These are phyloP conservation scores for Podila verticillata DNA, from an alignment of 192 early-diverging fungal genomes.

Conservation along the genomic window DNA sequence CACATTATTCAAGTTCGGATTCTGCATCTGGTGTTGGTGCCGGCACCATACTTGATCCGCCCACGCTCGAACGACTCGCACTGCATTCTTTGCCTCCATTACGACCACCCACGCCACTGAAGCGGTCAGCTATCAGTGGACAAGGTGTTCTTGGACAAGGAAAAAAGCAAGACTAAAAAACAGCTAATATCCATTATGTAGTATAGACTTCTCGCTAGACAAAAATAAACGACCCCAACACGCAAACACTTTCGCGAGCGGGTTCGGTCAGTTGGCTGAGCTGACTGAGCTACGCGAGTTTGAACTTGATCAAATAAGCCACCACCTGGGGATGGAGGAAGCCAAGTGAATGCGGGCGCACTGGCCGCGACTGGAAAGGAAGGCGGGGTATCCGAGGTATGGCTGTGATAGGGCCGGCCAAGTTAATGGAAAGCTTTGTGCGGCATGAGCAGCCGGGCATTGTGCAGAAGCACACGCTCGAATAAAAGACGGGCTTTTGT, in stretches of 20 bases:
- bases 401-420: constrained; percentile 2
- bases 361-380: constrained; percentile 25
- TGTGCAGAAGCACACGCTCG: constrained; percentile 2
- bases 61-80: no score
- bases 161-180: no score
- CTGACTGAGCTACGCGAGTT: constrained; percentile 29
- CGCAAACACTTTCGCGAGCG: constrained; percentile 15
- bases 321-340: constrained; percentile 34
- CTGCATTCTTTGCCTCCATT: no score
- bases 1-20: no score
- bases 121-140: no score
- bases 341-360: constrained; percentile 29
- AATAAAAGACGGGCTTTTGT: background rate
- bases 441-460: constrained; percentile 20
- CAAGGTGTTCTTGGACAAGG: no score
- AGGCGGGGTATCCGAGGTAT: constrained; percentile 21
- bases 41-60: no score
- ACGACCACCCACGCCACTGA: no score
- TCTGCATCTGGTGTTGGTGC: no score
- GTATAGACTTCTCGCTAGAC: no score
- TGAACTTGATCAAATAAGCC: constrained; percentile 30
- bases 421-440: constrained; percentile 28
- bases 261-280: constrained; percentile 2
- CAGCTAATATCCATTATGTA: no score
- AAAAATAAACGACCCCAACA: no score